phyloP scores from a whole-genome alignment of 1,139 yeast genomes.

The Yamadazyma triangularis region DNA sequence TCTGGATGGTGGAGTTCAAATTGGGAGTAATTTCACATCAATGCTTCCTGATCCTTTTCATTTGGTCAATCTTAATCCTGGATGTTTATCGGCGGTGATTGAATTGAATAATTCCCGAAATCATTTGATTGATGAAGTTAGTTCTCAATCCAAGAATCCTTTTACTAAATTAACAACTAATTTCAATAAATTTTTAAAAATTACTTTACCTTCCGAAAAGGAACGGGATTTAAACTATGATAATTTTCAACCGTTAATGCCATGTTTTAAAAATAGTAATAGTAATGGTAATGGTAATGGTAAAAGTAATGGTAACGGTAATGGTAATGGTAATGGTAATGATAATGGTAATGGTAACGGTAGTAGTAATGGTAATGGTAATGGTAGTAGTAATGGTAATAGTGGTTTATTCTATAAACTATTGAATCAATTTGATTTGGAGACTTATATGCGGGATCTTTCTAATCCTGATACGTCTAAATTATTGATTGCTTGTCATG shows the following conservation, averaged over 20 bases:
- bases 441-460: constrained; percentile 19
- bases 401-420: too few relatives aligned
- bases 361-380: too few relatives aligned
- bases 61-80: constrained; percentile 51
- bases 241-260: constrained; percentile 1
- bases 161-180: constrained; percentile 31
- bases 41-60: constrained; percentile 49
- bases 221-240: constrained; percentile 4
- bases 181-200: constrained; percentile 27
- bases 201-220: constrained; percentile 3
- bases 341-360: constrained; percentile 2
- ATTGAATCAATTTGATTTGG: constrained; percentile 22
- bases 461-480: constrained; percentile 9
- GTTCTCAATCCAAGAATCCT: constrained; percentile 18
- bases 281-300: constrained; percentile 3
- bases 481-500: constrained; percentile 30
- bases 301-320: constrained; percentile 1
- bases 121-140: constrained; percentile 3
- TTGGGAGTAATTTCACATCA: constrained; percentile 55
- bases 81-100: constrained; percentile 37
- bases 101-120: constrained; percentile 11
- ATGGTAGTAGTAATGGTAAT: background rate
- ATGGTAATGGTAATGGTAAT: too few relatives aligned
- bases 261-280: background rate
- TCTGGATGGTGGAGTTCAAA: constrained; percentile 46